phyloP scores from a whole-genome alignment of 169 alveolate species.

The Cyclospora cayetanensis region DNA sequence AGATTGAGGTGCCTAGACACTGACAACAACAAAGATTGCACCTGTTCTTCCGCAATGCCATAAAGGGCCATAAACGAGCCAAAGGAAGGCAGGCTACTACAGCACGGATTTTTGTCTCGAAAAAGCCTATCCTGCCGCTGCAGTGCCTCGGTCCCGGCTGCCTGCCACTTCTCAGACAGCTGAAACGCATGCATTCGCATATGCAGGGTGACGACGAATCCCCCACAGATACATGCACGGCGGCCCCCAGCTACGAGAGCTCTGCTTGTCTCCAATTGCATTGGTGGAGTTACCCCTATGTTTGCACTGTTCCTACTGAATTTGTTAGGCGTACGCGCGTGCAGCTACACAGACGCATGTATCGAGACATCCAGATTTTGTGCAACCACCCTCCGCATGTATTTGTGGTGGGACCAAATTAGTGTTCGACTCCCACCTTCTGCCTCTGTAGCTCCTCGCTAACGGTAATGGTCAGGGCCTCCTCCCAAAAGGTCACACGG shows the following conservation, averaged over 20 bases:
- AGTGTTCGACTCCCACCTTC: not conserved
- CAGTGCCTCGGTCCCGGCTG: constrained; percentile 55
- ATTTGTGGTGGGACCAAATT: not conserved
- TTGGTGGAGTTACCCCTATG: too few relatives aligned
- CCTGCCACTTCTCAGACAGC: constrained; percentile 56
- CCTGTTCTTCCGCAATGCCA: constrained; percentile 66
- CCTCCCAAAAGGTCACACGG: constrained; percentile 74
- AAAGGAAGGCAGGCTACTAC: constrained; percentile 57
- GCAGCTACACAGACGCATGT: not conserved
- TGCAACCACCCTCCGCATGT: not conserved
- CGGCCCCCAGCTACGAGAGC: too few relatives aligned
- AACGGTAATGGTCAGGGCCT: constrained; percentile 67
- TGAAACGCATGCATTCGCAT: not conserved
- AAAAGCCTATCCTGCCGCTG: constrained; percentile 56
- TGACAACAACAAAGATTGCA: constrained; percentile 43
- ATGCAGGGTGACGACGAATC: too few relatives aligned
- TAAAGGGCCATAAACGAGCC: constrained; percentile 68
- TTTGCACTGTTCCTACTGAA: too few relatives aligned
- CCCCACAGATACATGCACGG: too few relatives aligned
- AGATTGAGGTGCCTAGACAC: constrained; percentile 41
- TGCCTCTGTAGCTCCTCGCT: constrained; percentile 70
- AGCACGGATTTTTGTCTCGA: constrained; percentile 63
- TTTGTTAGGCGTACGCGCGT: too few relatives aligned
- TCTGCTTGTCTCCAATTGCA: too few relatives aligned
- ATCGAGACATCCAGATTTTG: not conserved